Conservation (phyloP, 306 rosid species). For the Quercus aquifolioides region DNA sequence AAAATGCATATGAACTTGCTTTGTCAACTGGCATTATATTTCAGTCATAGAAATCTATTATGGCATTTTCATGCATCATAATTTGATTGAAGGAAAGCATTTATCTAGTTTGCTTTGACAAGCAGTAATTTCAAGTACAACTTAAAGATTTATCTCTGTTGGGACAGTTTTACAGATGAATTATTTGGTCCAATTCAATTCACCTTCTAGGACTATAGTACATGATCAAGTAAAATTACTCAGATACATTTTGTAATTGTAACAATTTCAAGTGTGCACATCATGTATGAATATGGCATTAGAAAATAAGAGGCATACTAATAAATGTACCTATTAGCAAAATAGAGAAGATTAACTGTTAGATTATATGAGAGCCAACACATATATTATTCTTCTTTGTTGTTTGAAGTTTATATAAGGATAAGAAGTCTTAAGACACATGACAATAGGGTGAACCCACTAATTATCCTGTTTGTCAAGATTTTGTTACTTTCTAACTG, state of each 20-base stretch:
- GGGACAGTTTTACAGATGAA: conserved; percentile 1
- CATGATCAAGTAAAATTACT: background rate
- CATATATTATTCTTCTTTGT: background rate
- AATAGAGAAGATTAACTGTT: background rate
- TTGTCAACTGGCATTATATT: conserved; percentile 19
- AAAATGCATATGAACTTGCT: conserved; percentile 21
- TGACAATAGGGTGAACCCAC: background rate
- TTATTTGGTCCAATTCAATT: conserved; percentile 1
- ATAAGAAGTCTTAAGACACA: background rate
- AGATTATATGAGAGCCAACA: background rate
- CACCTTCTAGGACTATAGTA: background rate
- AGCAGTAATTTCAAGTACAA: conserved; percentile 37
- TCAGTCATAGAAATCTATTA: conserved; percentile 11
- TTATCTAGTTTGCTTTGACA: conserved; percentile 32
- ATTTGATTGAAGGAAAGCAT: conserved; percentile 29
- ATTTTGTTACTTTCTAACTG: background rate
- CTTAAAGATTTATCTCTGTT: background rate
- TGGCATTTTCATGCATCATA: conserved; percentile 30
- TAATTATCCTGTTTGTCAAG: background rate
- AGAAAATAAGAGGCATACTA: background rate
- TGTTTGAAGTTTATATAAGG: background rate
- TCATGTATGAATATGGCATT: background rate
- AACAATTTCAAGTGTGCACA: background rate
- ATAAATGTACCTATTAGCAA: background rate
- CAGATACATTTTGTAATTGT: background rate